phyloP scores from a whole-genome alignment of 1,284 basidiomycete genomes.

The Trichosporon asahii region DNA sequence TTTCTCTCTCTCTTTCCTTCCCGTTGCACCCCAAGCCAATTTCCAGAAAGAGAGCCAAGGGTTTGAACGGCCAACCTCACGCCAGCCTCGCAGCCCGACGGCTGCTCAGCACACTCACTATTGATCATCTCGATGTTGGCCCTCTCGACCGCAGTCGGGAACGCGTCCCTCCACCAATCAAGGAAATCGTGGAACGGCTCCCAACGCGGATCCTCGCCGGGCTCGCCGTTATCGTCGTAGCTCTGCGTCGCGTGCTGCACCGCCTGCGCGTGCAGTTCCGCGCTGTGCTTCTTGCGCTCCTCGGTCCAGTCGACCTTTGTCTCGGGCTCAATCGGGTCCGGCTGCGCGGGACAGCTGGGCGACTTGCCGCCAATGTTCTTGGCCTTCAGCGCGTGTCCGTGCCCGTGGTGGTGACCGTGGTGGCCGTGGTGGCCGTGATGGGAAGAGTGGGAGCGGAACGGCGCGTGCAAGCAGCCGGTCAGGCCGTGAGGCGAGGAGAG shows the following conservation, averaged over 20 bases:
- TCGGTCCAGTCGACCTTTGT: conserved; percentile 36
- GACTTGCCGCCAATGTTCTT: not conserved
- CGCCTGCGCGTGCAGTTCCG: conserved; percentile 37
- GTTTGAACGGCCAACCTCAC: too few species aligned
- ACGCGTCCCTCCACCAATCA: conserved; percentile 41
- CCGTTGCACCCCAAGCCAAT: too few species aligned
- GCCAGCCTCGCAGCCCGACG: too few species aligned
- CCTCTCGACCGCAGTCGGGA: conserved; percentile 36
- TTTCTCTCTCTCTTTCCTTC: too few species aligned
- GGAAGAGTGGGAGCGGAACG: not conserved
- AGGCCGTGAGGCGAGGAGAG: not conserved
- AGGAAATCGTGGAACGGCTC: conserved; percentile 49
- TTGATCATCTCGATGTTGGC: conserved; percentile 53
- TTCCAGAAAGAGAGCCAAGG: too few species aligned
- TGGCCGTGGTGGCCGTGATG: not conserved
- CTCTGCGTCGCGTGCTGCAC: conserved; percentile 49
- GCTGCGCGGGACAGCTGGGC: conserved; percentile 42
- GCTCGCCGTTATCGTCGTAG: conserved; percentile 50
- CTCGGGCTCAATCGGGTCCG: conserved; percentile 35
- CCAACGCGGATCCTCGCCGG: conserved; percentile 49
- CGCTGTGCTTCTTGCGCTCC: conserved; percentile 30
- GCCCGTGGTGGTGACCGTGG: not conserved
- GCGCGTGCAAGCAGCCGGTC: not conserved
- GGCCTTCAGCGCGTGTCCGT: not conserved
- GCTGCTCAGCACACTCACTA: conserved; percentile 28